Base-by-base conservation (phyloP, 2,329 filamentous ascomycete genomes). In the Alternaria longipes region DNA sequence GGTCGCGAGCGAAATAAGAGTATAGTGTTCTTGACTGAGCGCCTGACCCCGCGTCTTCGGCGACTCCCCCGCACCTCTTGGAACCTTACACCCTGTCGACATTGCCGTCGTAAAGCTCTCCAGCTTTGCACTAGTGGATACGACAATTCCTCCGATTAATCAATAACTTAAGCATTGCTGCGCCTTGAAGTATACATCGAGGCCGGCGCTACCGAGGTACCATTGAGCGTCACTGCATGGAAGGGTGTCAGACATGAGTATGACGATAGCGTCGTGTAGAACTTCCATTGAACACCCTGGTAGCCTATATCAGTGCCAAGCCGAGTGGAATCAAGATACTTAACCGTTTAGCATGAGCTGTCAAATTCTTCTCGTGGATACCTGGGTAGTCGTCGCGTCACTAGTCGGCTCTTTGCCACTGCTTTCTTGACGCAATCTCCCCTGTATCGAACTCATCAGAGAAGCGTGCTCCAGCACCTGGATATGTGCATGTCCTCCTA, bases 51-150 rank as follows among this genome's bases (percentile, higher is more conserved):
- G 26, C 51, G 40, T 11, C 16, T 40, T 7, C n/a, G 32, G 49
- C 50, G 16, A 36, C 22, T 52, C 56, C 56, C 56, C 49, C 32
- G 55, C 55, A 54, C 14, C 26, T 38, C 32, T 44, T 18, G 22
- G 30, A 12, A 22, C 20, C 6, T 8, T 24, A 24, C 20, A 24
- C 20, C 20, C 40, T 16, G 40, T 16, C 20, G 5, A 22, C 20
- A 42, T 3, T 14, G 20, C 3, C 20, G 9, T 42, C 20, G 40
- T 24, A 42, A 16, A 24, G 1, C 40, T 6, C 11, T 3, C 8
- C 12, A 42, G 7, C 20, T 24, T 24, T 8, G 20, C 11, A 24
- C 20, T 42, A 42, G 40, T 8, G 20, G 3, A 16, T 42, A 42
- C 20, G 20, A 16, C 3, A 24, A 24, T 24, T 24, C 6, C 2